Evolutionary conservation across 169 alveolate species (phyloP), one percentile per base, ranked within the genome.

Genomic region (Plasmodium sp.): DNA sequence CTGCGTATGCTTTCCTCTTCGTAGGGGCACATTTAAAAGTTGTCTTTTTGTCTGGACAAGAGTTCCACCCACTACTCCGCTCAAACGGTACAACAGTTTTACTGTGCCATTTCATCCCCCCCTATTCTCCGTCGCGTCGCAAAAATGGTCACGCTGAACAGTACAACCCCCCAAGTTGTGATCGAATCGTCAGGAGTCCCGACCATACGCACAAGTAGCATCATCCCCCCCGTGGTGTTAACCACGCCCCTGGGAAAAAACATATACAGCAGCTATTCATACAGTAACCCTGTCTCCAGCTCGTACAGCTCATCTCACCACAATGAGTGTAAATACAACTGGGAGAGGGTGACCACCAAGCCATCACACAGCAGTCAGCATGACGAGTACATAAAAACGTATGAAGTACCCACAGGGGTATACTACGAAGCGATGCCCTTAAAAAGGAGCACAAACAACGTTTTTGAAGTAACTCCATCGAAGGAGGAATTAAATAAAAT

Each of bases 401-500:
- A 31, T 81, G 94, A 90, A 9, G 45, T 67, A 5, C 91, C 86
- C 12, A 41, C 31, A 39, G 75, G 54, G 27, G 14, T 71, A 34
- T 90, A 67, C 43, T 90, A 90, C 56, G 94, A 90, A 90, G 33
- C 91, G 48, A 62, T 90, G 48, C 94, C 94, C 27, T 79, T 90
- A 90, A 90, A 58, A 67, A 81, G 79, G 22, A 90, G 41, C 51
- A 90, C 91, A 71, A 90, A 90, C 39, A 90, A 90, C 18, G 80
- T 90, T 62, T 90, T 81, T 39, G 94, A 90, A 90, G 74, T 90
- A 90, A 41, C 90, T 12, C 94, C 94, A n/a, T 36, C 88, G 18
- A 58, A 90, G 72, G 94, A 90, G 81, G 94, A 90, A 48, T 81
- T 81, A 43, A 81, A 71, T 27, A 90, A 71, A 80, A 90, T 90